Evolutionary conservation across 176 grass and related monocot species (phyloP).

Genomic region (Aegilops umbellulata): DNA sequence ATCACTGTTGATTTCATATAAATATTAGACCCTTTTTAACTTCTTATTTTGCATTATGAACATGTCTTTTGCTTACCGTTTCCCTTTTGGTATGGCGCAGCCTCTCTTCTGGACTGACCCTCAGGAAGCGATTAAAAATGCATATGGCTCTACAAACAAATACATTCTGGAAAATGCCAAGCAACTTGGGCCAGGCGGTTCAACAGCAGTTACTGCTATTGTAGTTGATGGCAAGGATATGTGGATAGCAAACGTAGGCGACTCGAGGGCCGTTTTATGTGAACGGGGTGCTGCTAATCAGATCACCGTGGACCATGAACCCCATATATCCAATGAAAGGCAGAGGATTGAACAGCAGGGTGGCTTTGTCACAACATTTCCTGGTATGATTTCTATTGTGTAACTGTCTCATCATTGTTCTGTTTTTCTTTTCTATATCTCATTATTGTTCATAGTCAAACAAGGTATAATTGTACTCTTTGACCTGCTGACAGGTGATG

Average conservation of each 20-base stretch:
- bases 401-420: neutral
- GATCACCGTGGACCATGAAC: slow-evolving; percentile 95
- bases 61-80: neutral
- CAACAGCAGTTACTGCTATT: slow-evolving; percentile 96
- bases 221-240: slow-evolving; percentile 97
- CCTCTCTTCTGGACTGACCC: slow-evolving; percentile 72
- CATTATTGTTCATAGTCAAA: neutral
- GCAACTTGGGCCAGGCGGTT: slow-evolving; percentile 86
- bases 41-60: neutral
- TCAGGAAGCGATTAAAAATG: slow-evolving; percentile 68
- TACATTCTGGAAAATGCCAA: slow-evolving; percentile 85
- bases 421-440: neutral
- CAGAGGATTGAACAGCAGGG: slow-evolving; percentile 92
- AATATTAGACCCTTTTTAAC: neutral
- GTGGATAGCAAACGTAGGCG: slow-evolving; percentile 97
- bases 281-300: slow-evolving; percentile 89
- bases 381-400: slow-evolving; percentile 59
- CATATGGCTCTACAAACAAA: slow-evolving; percentile 87
- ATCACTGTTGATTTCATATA: neutral
- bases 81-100: slow-evolving; percentile 38
- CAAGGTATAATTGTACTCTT: slow-evolving; percentile 8
- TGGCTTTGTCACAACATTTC: slow-evolving; percentile 94
- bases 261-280: slow-evolving; percentile 87
- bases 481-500: slow-evolving; percentile 61
- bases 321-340: slow-evolving; percentile 60